Conservation (phyloP, 371 early-diverging fungal species). For the Syncephalastrum sp. region DNA sequence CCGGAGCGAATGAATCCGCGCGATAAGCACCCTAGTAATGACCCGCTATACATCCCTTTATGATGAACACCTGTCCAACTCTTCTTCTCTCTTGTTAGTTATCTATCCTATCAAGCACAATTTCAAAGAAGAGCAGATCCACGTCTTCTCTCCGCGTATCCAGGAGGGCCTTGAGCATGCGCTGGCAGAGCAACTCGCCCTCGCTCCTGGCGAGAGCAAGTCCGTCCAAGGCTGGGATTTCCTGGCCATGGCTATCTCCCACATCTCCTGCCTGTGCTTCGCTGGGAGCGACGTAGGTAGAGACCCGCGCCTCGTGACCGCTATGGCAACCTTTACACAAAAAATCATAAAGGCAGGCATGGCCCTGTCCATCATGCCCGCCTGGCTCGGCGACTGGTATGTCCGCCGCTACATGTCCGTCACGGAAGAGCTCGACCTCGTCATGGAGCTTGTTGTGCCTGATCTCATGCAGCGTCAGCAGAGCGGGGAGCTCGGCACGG, state of each 20-base stretch:
- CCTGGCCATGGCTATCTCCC: slow-evolving; percentile 20
- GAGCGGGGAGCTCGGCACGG: slow-evolving; percentile 10
- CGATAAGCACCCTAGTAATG: slow-evolving; percentile 14
- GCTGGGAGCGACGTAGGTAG: slow-evolving; percentile 26
- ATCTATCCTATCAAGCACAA: slow-evolving; percentile 34
- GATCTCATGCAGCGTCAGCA: slow-evolving; percentile 15
- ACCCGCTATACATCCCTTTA: too few species aligned
- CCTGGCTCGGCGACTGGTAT: slow-evolving; percentile 20
- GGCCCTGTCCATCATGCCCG: slow-evolving; percentile 20
- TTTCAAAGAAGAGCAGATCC: slow-evolving; percentile 31
- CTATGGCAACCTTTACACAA: slow-evolving; percentile 33
- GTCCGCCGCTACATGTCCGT: slow-evolving; percentile 29
- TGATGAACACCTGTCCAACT: neutral
- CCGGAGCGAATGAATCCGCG: slow-evolving; percentile 9
- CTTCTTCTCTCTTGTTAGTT: slow-evolving; percentile 8
- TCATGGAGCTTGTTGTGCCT: slow-evolving; percentile 31
- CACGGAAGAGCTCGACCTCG: slow-evolving; percentile 30
- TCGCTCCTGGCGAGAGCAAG: slow-evolving; percentile 23
- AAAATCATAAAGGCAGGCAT: slow-evolving; percentile 33
- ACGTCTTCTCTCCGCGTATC: slow-evolving; percentile 32
- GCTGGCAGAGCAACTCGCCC: slow-evolving; percentile 13
- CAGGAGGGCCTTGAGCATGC: slow-evolving; percentile 16
- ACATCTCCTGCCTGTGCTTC: slow-evolving; percentile 34
- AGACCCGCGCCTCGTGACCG: slow-evolving; percentile 20
- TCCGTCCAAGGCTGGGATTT: slow-evolving; percentile 13